Percentiles rank a stretch among this genome's conserved stretches.
These are phyloP conservation scores for Malus orientalis DNA, from an alignment of 306 rosid genomes.

Conservation along the genomic window DNA sequence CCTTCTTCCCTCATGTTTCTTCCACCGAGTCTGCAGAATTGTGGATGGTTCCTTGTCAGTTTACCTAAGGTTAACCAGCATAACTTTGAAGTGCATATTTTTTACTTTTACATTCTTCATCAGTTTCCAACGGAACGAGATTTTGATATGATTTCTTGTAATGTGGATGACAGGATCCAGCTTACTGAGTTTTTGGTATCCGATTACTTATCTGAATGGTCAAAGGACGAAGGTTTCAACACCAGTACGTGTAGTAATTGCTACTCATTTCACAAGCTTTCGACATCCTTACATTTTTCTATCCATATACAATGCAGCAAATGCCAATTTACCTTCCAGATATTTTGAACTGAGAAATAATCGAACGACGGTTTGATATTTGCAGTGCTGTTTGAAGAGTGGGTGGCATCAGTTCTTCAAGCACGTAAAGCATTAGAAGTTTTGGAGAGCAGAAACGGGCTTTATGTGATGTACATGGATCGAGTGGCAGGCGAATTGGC, in stretches of 20 bases:
- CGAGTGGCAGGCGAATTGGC: constrained; percentile 67
- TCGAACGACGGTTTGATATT: constrained; percentile 2
- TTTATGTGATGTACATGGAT: constrained; percentile 69
- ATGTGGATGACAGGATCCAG: constrained; percentile 61
- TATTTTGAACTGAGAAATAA: constrained; percentile 6
- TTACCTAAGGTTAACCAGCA: background rate
- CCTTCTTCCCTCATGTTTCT: background rate
- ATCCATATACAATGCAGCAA: background rate
- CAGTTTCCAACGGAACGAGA: background rate
- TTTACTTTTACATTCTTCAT: no score
- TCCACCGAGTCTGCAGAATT: background rate
- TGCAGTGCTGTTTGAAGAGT: constrained; percentile 73
- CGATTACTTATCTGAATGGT: constrained; percentile 69
- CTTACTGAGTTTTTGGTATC: constrained; percentile 69
- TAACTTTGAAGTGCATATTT: background rate
- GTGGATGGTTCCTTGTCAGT: background rate
- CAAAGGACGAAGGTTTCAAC: constrained; percentile 56
- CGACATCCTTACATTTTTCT: background rate
- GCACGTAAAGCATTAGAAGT: constrained; percentile 64
- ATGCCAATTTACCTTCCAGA: background rate
- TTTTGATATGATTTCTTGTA: background rate
- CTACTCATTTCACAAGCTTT: background rate
- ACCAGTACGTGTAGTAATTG: constrained; percentile 32
- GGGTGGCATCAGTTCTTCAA: constrained; percentile 66
- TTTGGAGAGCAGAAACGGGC: constrained; percentile 84